phyloP scores from a whole-genome alignment of 2,329 filamentous ascomycete species.

The Cryphonectria carpinicola region DNA sequence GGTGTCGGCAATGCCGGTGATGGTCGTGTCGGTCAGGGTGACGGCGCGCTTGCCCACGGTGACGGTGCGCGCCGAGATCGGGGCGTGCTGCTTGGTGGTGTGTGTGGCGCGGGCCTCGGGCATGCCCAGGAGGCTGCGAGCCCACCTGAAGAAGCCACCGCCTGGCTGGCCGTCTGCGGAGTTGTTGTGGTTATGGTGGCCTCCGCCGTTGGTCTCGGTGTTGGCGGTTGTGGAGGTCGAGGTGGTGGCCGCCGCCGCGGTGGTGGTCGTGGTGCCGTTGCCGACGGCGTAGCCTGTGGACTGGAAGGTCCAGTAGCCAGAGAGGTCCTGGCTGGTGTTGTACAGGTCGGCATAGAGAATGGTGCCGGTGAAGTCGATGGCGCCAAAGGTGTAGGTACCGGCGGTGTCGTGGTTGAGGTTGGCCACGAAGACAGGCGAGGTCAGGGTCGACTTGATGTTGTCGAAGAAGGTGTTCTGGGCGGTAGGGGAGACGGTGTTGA shows the following conservation, averaged over 20 bases:
- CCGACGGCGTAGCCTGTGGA: constrained; percentile 40
- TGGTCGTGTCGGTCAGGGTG: constrained; percentile 34
- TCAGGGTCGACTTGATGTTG: constrained; percentile 36
- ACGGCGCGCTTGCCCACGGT: constrained; percentile 18
- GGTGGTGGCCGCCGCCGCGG: constrained; percentile 3
- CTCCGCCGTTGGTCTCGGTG: neutral
- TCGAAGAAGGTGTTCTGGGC: constrained; percentile 39
- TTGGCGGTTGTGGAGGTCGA: neutral
- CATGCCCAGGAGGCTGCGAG: constrained; percentile 9
- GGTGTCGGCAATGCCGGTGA: constrained; percentile 51
- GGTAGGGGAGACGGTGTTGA: constrained; percentile 33
- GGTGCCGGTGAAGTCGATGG: constrained; percentile 41
- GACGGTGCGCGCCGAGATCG: constrained; percentile 4
- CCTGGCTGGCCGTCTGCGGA: neutral
- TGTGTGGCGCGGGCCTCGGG: neutral
- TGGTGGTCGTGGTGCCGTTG: constrained; percentile 28
- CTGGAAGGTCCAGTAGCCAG: constrained; percentile 45
- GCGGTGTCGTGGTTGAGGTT: constrained; percentile 38
- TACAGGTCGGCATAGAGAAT: constrained; percentile 41
- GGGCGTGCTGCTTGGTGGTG: constrained; percentile 21
- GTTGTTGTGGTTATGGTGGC: neutral
- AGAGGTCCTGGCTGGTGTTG: constrained; percentile 29
- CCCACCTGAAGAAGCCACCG: constrained; percentile 9
- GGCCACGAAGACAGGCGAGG: constrained; percentile 38
- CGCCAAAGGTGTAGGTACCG: constrained; percentile 47